Evolutionary conservation across 2,329 filamentous ascomycete species (phyloP).

Genomic region (Chaetothyriales sp.): DNA sequence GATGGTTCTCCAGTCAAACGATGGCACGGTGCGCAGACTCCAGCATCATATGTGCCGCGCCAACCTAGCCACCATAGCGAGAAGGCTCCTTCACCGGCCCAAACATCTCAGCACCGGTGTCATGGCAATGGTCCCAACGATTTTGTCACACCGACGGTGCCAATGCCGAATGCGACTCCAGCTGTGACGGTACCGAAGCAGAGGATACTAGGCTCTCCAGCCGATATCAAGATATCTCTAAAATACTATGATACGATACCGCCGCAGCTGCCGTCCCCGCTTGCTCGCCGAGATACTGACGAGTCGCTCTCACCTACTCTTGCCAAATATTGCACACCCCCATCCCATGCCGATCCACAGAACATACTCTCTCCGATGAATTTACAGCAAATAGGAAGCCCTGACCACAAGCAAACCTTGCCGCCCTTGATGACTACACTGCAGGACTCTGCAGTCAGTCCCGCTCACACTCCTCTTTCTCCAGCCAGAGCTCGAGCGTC

Average conservation of each 20-base stretch:
- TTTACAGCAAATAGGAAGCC: slow-evolving; percentile 21
- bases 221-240: not conserved
- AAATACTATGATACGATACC: slow-evolving; percentile 2
- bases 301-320: slow-evolving; percentile 21
- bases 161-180: not conserved
- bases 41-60: not conserved
- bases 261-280: slow-evolving; percentile 1
- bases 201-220: not conserved
- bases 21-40: not conserved
- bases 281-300: slow-evolving; percentile 4
- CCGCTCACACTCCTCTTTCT: slow-evolving; percentile 16
- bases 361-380: slow-evolving; percentile 26
- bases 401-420: slow-evolving; percentile 24
- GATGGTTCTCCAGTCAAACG: slow-evolving; percentile 13
- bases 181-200: not conserved
- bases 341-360: slow-evolving; percentile 19
- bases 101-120: not conserved
- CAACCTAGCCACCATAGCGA: not conserved
- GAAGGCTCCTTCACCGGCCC: not conserved
- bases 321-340: slow-evolving; percentile 22
- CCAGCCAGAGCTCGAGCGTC: slow-evolving; percentile 17
- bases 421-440: slow-evolving; percentile 28
- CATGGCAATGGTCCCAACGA: not conserved
- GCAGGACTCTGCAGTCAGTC: slow-evolving; percentile 18
- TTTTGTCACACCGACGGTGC: not conserved